Evolutionary conservation across 1,284 basidiomycete species (phyloP), one percentile per base, ranked within the genome.

Genomic region (Crocinoboletus sp.): DNA sequence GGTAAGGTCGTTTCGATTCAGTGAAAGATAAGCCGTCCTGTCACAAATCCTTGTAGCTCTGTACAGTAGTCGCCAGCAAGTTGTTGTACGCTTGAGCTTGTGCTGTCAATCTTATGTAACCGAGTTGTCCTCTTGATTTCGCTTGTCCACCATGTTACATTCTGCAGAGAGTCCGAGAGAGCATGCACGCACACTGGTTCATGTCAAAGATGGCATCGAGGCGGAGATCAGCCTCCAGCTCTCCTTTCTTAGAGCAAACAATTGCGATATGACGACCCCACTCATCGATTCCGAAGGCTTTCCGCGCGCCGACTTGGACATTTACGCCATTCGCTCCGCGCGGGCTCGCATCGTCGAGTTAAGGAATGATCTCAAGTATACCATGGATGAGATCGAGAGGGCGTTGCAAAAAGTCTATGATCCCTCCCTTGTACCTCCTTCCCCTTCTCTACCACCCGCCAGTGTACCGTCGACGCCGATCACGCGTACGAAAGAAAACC

Each of bases 281-380:
- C 77, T 95, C 25, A 76, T 94, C 38, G 91, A 94, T 58, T 55
- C 71, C 0, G 84, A 94, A 46, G 93, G 92, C 6, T 95, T 90
- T 64, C 93, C 93, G 1, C 76, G 89, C 9, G 81, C 78, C 11
- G 86, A 89, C 62, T 71, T 89, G 46, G 92, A 95, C 59, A 73
- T 95, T 15, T 92, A 84, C 61, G 81, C 86, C 4, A 84, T 94
- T 23, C 76, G 91, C 19, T 73, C 76, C 43, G 89, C 91, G 6
- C 74, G 82, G 41, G 76, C 80, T 33, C 74, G 84, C 46, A 78
- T 90, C 25, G 80, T 88, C 45, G 79, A 84, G 60, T 69, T 94
- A 34, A 73, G 82, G 48, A 95, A 94, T 57, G 92, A 95, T 61
- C 70, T 86, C 43, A 71, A 69, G 16, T 71, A 64, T 17, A 66